Conservation (phyloP, 805 yeast genomes). For the Monosporozyma aquatica region DNA sequence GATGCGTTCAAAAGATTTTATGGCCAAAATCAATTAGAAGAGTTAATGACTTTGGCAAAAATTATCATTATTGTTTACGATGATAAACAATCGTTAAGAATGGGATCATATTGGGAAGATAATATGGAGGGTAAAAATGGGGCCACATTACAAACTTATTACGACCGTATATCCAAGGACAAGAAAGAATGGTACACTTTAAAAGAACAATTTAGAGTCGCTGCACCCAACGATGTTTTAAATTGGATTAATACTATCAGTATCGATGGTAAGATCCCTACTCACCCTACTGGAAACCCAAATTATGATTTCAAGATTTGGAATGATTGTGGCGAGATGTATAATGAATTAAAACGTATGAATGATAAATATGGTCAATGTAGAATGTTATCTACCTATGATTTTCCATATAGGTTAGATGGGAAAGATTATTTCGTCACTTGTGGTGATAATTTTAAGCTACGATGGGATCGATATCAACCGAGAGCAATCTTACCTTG, state of each 20-base stretch:
- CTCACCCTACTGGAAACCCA: constrained; percentile 25
- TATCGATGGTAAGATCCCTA: constrained; percentile 28
- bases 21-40: constrained; percentile 38
- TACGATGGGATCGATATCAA: constrained; percentile 40
- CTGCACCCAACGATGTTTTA: constrained; percentile 32
- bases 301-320: constrained; percentile 32
- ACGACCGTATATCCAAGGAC: constrained; percentile 13
- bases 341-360: constrained; percentile 26
- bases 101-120: constrained; percentile 39
- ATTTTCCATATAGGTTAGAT: constrained; percentile 39
- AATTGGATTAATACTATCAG: constrained; percentile 35
- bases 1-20: constrained; percentile 38
- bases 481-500: constrained; percentile 36
- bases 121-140: constrained; percentile 27
- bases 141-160: constrained; percentile 25
- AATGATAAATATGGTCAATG: constrained; percentile 34
- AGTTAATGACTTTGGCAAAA: constrained; percentile 32
- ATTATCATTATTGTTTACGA: constrained; percentile 38
- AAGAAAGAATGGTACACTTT: constrained; percentile 27
- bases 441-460: constrained; percentile 36
- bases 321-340: constrained; percentile 37
- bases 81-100: constrained; percentile 37
- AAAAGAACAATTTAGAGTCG: constrained; percentile 36
- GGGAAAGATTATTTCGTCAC: constrained; percentile 38
- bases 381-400: constrained; percentile 37